These are phyloP conservation scores for Flaveria floridana DNA, from an alignment of 140 eudicot genomes.

Conservation along the genomic window DNA sequence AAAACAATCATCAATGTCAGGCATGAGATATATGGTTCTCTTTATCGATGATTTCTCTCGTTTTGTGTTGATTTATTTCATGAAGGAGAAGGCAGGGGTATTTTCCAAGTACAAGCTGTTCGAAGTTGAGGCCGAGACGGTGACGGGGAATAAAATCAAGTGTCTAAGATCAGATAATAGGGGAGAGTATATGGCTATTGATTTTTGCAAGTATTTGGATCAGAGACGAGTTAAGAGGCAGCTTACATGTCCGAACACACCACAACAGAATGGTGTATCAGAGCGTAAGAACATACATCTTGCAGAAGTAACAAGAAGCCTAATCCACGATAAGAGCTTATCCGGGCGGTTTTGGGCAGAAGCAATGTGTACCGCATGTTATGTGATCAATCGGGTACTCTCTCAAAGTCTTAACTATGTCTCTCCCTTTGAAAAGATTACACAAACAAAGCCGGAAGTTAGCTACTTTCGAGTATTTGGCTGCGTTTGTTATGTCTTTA, in stretches of 20 bases:
- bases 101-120: not conserved
- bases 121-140: not conserved
- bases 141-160: not conserved
- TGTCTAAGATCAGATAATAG: not conserved
- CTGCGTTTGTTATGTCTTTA: not conserved
- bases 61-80: not conserved
- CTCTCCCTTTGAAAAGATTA: not conserved
- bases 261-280: not conserved
- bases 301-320: too few species aligned
- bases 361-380: not conserved
- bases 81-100: not conserved
- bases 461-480: not conserved
- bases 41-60: not conserved
- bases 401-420: not conserved
- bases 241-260: not conserved
- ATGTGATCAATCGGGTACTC: not conserved
- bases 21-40: not conserved
- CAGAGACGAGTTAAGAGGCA: not conserved
- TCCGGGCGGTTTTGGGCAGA: not conserved
- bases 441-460: not conserved
- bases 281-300: too few species aligned
- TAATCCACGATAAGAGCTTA: not conserved
- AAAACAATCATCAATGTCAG: too few species aligned
- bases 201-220: not conserved
- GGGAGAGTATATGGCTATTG: not conserved